Evolutionary conservation across 2,329 filamentous ascomycete species (phyloP), one percentile per base, ranked within the genome.

Genomic region (Hypoxylon sp.): DNA sequence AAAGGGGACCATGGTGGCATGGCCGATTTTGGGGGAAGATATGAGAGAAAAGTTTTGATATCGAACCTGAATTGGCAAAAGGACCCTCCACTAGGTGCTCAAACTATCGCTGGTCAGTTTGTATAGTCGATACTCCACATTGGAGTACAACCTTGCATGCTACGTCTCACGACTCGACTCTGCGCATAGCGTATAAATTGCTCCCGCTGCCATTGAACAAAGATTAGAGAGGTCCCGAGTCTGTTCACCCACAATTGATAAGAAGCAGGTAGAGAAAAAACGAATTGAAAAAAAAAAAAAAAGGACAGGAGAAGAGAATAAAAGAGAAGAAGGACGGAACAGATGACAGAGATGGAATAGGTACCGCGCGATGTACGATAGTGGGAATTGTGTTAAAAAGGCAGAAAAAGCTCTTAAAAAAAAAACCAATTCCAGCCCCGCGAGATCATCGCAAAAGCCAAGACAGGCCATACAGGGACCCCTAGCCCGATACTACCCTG

Each of bases 381-480:
- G 30, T 60, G 28, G 21, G 38, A 36, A 61, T 14, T 25, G 19
- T 52, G n/a, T 58, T 10, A 53, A 25, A 55, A 50, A 32, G 13
- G 48, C 13, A 25, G 48, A 28, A 49, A 41, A 57, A 58, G 32
- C 28, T 62, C 48, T 38, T 48, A n/a, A 48, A 25, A 48, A n/a
- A n/a, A n/a, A 23, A 23, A 2, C 13, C 14, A 38, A 2, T 17
- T 58, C 49, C 25, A 64, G 57, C 60, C 67, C 67, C 67, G 67
- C 67, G 52, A 67, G 67, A 69, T 69, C 57, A 60, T 67, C 51
- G 60, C 59, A 53, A 23, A 55, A 53, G 64, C 60, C 52, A 65
- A 68, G 65, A 45, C 14, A 62, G 52, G 36, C 65, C 45, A 68
- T 51, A 52, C 61, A 7, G 6, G 52, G 61, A 61, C 52, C 65